Conservation (phyloP, 2,329 filamentous ascomycete species). For the Colletotrichum salicis region DNA sequence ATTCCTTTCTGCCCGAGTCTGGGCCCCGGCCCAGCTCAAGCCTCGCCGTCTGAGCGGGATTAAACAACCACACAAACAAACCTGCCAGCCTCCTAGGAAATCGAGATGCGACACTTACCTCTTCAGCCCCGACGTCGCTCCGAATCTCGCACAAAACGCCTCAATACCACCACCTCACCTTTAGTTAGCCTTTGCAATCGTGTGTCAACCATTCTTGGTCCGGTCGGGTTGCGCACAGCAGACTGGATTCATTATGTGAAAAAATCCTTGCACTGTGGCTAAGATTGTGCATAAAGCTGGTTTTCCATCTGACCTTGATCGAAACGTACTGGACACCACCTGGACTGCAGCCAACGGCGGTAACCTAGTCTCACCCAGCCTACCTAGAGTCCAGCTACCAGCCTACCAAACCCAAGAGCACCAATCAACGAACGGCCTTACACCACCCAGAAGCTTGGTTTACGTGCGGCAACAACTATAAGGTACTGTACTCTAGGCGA, state of each 20-base stretch:
- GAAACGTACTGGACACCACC: conserved; percentile 25
- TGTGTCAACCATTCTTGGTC: conserved; percentile 9
- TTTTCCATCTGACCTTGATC: conserved; percentile 30
- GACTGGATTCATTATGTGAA: conserved; percentile 15
- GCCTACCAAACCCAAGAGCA: neutral
- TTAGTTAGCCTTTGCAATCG: conserved; percentile 24
- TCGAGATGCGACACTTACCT: conserved; percentile 6
- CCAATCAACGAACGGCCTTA: neutral
- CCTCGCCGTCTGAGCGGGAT: conserved; percentile 22
- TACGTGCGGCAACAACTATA: neutral
- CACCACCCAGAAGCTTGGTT: neutral
- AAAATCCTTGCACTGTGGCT: conserved; percentile 11
- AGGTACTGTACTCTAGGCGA: neutral
- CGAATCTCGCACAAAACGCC: conserved; percentile 33
- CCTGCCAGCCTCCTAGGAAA: neutral
- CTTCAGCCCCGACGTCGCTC: conserved; percentile 32
- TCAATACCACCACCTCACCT: neutral
- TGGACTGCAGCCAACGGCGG: conserved; percentile 19
- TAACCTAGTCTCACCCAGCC: conserved; percentile 17
- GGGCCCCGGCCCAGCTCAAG: conserved; percentile 2
- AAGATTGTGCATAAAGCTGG: conserved; percentile 23
- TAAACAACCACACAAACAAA: neutral
- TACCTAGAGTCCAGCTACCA: neutral
- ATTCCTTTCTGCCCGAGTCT: neutral
- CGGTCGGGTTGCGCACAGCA: neutral